phyloP scores from a whole-genome alignment of 495 filamentous ascomycete genomes.

The Aspergillus biplanus region DNA sequence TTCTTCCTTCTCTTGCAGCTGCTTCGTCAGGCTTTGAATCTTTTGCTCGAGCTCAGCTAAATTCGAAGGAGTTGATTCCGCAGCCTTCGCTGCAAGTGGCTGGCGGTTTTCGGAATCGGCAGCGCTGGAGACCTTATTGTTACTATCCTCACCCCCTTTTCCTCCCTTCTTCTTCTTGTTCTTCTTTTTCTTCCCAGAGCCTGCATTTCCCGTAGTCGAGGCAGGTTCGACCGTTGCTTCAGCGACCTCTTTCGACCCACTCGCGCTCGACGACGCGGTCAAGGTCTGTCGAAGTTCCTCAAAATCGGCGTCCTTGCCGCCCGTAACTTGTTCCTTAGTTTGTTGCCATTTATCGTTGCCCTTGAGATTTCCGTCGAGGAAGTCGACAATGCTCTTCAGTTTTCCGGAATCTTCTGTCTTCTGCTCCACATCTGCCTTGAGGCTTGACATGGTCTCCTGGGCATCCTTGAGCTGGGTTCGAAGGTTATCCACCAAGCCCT shows the following conservation, averaged over 20 bases:
- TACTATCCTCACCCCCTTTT: constrained; percentile 49
- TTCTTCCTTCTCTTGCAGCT: constrained; percentile 70
- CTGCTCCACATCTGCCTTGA: constrained; percentile 46
- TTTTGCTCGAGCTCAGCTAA: constrained; percentile 53
- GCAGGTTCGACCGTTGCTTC: constrained; percentile 28
- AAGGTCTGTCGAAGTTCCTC: constrained; percentile 42
- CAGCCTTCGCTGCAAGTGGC: constrained; percentile 28
- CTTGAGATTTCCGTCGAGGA: constrained; percentile 41
- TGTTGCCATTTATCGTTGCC: constrained; percentile 41
- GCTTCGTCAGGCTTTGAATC: constrained; percentile 59
- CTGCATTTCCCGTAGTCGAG: constrained; percentile 27
- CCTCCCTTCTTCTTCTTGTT: constrained; percentile 89
- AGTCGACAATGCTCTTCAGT: constrained; percentile 41
- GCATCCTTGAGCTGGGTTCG: constrained; percentile 53
- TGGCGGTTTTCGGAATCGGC: constrained; percentile 24
- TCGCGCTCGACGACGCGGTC: constrained; percentile 23
- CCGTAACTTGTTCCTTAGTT: constrained; percentile 36
- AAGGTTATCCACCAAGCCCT: constrained; percentile 56
- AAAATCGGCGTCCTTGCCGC: constrained; percentile 40
- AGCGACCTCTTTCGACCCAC: constrained; percentile 21
- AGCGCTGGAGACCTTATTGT: constrained; percentile 34
- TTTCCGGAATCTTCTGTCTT: constrained; percentile 33
- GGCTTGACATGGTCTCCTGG: constrained; percentile 47
- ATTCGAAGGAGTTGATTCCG: constrained; percentile 25
- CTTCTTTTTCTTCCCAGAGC: constrained; percentile 66